Evolutionary conservation across 140 eudicot genomes (phyloP).

Genomic region (Erigeron philadelphicus): DNA sequence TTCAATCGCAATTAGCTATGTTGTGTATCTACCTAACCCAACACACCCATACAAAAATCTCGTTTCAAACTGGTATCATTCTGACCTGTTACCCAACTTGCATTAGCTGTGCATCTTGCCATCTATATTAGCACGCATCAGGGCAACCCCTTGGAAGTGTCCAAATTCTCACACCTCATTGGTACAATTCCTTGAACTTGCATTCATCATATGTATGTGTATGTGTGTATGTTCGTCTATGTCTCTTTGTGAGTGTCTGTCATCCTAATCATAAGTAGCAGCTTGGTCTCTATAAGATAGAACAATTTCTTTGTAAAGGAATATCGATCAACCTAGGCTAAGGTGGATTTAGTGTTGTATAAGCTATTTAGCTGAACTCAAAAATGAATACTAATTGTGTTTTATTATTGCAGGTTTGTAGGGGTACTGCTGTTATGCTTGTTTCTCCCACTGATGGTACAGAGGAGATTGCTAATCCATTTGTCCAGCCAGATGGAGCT

Average conservation of each 20-base stretch:
- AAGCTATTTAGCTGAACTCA: neutral
- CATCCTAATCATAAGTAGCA: neutral
- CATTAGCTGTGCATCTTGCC: neutral
- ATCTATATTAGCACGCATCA: neutral
- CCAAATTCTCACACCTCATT: too few species aligned
- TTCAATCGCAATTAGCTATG: too few species aligned
- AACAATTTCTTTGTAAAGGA: neutral
- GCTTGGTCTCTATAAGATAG: neutral
- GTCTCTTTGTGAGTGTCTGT: neutral
- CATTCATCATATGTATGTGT: neutral
- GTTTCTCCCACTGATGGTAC: slow-evolving; percentile 98
- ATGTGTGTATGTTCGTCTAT: neutral
- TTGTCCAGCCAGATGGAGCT: slow-evolving; percentile 89
- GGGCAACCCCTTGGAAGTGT: neutral
- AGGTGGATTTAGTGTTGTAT: too few species aligned
- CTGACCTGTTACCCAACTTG: neutral
- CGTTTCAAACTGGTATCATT: neutral
- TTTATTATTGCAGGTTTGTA: slow-evolving; percentile 61
- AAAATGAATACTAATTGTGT: neutral
- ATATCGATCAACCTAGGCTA: too few species aligned
- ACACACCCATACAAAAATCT: too few species aligned
- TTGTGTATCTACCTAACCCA: too few species aligned
- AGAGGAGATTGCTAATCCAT: slow-evolving; percentile 94
- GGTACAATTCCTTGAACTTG: neutral
- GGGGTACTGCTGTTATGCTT: slow-evolving; percentile 99